A percentile compares a stretch with the other conserved stretches of the same genome.
Conservation (phyloP, 2,329 filamentous ascomycete genomes). For the Ophiosphaerella narmari region DNA sequence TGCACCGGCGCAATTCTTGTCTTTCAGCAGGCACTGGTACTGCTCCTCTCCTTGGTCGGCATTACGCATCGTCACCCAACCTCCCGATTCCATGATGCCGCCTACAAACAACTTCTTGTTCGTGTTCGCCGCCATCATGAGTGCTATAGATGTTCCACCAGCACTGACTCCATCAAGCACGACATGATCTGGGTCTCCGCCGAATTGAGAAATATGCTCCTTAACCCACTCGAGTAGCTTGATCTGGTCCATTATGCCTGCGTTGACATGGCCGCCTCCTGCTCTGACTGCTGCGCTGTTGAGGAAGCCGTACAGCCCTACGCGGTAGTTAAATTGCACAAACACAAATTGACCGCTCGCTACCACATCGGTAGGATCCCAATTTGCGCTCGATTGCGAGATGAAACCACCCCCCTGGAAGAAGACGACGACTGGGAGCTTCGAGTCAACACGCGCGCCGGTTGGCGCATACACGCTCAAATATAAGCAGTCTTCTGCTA, state of each 20-base stretch:
- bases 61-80: constrained; percentile 42
- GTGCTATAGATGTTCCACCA: constrained; percentile 55
- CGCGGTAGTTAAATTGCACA: constrained; percentile 76
- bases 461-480: too few relatives aligned
- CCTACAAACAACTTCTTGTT: constrained; percentile 54
- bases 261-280: constrained; percentile 47
- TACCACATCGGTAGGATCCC: constrained; percentile 22
- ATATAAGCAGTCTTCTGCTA: too few relatives aligned
- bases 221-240: constrained; percentile 67
- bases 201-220: constrained; percentile 67
- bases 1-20: too few relatives aligned
- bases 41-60: too few relatives aligned
- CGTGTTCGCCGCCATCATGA: constrained; percentile 48
- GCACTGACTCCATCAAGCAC: constrained; percentile 71
- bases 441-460: too few relatives aligned
- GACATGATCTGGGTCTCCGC: constrained; percentile 70
- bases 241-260: too few relatives aligned
- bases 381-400: too few relatives aligned
- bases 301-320: constrained; percentile 75
- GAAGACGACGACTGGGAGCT: too few relatives aligned
- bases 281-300: constrained; percentile 59
- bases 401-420: too few relatives aligned
- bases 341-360: constrained; percentile 66
- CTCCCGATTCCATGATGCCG: constrained; percentile 60
- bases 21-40: too few relatives aligned